Base-by-base conservation (phyloP, 2,329 filamentous ascomycete species). In the Pestalotiopsis sp. region DNA sequence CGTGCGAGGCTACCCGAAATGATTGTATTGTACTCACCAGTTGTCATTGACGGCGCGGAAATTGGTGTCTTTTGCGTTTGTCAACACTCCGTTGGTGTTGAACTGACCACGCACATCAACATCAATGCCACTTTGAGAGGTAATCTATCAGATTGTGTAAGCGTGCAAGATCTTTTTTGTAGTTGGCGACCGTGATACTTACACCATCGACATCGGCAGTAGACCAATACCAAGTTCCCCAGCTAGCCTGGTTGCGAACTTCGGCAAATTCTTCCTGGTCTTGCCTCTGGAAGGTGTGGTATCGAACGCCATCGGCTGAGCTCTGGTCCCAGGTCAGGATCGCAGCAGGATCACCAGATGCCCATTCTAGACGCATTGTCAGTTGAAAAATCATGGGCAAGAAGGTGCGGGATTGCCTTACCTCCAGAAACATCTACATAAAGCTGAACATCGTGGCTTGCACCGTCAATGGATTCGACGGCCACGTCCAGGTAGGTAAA, bases 191-290 rank as follows among this genome's bases (percentile, higher is more conserved):
- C 10, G n/a, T 6, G 14, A 30, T 10, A 78, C 81, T 75, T 77
- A 83, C 81, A 26, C 84, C 84, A 22, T 78, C 75, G 14, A 84
- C 76, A 65, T 85, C 82, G 30, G 89, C 87, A 3, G 88, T 94
- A 13, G 91, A 89, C 77, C 94, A 94, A 78, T 75, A 77, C 81
- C 94, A 87, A 64, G 87, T 89, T 2, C 94, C 94, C 94, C 94
- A 97, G 80, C 94, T 91, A 0, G 92, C 87, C 71, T 91, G 89
- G 73, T 97, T 91, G 55, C 81, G 81, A 13, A 81, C 81, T 76
- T 97, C 94, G 1, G 87, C 86, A 66, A 96, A 91, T 20, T 89
- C 80, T 62, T 87, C 80, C 77, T 95, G 91, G 9, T 82, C 77
- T 69, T 85, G 81, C 58, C 88, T 84, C 71, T 83, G 85, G 67